Percentiles rank a stretch among this genome's conserved stretches.
These are phyloP conservation scores for Tilletia indica DNA, from an alignment of 1,284 basidiomycete genomes.

Conservation along the genomic window DNA sequence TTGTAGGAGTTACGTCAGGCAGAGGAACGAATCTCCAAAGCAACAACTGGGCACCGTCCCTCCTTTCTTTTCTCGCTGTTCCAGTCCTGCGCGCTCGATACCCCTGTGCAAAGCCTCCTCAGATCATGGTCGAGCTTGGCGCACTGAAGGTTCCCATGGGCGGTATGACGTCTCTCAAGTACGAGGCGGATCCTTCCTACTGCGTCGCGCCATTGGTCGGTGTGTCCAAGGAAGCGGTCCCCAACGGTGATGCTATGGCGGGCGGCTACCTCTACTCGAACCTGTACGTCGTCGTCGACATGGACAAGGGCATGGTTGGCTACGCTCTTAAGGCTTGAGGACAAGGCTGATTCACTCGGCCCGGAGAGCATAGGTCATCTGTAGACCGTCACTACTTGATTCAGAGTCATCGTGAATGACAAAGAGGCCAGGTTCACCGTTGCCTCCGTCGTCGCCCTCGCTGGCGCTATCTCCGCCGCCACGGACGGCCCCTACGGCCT, in stretches of 20 bases:
- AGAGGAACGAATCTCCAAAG: not conserved
- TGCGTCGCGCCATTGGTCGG: not conserved
- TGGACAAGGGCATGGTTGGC: slow-evolving; percentile 2
- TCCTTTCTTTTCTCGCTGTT: not conserved
- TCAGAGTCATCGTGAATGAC: too few relatives aligned
- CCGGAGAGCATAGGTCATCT: too few relatives aligned
- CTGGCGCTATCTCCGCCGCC: slow-evolving; percentile 3
- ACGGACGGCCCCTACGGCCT: slow-evolving; percentile 13
- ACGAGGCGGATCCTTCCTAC: not conserved
- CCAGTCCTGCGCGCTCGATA: not conserved
- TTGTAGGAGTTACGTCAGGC: not conserved
- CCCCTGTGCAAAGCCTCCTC: not conserved
- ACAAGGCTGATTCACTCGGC: too few relatives aligned
- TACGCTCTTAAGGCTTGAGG: not conserved
- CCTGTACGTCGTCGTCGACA: not conserved
- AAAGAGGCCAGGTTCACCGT: not conserved
- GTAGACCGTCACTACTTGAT: too few relatives aligned
- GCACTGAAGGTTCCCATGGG: not conserved
- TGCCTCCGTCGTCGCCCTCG: slow-evolving; percentile 13
- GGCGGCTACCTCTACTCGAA: not conserved
- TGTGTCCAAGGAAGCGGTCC: not conserved
- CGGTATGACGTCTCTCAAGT: not conserved
- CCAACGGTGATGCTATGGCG: not conserved
- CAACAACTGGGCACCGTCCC: not conserved
- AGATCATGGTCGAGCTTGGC: not conserved